Percentiles rank a stretch among this genome's conserved stretches.
These are phyloP conservation scores for Schoenoplectus tabernaemontani DNA, from an alignment of 202 grass and related monocot genomes.

Conservation along the genomic window DNA sequence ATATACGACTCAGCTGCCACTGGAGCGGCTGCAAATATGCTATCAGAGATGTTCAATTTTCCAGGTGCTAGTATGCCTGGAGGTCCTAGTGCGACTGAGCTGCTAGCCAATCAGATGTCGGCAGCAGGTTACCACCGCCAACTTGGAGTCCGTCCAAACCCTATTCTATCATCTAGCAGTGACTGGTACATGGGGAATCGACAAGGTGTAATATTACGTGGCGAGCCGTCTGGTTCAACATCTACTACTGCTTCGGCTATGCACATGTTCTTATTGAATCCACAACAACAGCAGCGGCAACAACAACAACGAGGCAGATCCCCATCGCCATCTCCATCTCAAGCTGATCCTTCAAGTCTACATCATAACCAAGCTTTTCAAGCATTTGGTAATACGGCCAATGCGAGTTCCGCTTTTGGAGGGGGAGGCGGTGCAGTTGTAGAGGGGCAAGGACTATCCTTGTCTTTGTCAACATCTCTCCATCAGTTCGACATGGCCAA, in stretches of 20 bases:
- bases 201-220: conserved; percentile 41
- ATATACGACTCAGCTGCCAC: conserved; percentile 47
- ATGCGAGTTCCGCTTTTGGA: conserved; percentile 29
- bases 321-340: conserved; percentile 42
- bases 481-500: conserved; percentile 94
- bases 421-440: conserved; percentile 35
- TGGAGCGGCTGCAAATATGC: conserved; percentile 66
- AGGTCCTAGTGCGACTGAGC: conserved; percentile 49
- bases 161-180: conserved; percentile 27
- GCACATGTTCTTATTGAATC: conserved; percentile 97
- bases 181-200: conserved; percentile 54
- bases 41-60: conserved; percentile 39
- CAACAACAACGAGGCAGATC: conserved; percentile 35
- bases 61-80: conserved; percentile 26
- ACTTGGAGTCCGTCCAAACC: conserved; percentile 18
- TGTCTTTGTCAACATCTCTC: conserved; percentile 74
- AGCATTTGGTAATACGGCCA: conserved; percentile 36
- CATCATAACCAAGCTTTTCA: conserved; percentile 73
- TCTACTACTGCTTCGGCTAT: conserved; percentile 69
- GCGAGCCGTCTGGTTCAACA: conserved; percentile 51
- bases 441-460: conserved; percentile 76
- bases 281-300: conserved; percentile 43
- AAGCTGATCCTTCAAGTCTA: conserved; percentile 31
- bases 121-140: conserved; percentile 25
- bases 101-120: conserved; percentile 71